These are phyloP conservation scores for Pythium sukuiense DNA, from an alignment of 352 stramenopile genomes.

Conservation along the genomic window DNA sequence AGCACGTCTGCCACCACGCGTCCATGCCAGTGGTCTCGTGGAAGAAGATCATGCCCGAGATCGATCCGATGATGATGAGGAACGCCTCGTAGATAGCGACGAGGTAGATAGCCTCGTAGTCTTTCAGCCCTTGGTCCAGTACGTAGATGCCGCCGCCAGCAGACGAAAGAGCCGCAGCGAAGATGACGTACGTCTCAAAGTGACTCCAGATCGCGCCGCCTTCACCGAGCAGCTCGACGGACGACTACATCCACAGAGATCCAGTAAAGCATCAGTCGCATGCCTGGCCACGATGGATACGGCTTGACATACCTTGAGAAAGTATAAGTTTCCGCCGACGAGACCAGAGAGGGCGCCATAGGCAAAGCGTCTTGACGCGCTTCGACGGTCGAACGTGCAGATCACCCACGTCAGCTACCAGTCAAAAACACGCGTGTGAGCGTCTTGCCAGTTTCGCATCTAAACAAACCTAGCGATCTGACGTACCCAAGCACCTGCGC, in stretches of 20 bases:
- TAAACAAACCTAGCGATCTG: neutral
- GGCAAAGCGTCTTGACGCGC: conserved; percentile 73
- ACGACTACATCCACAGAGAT: conserved; percentile 40
- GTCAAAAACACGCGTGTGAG: neutral
- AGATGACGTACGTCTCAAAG: conserved; percentile 76
- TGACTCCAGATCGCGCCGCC: conserved; percentile 65
- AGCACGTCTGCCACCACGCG: conserved; percentile 72
- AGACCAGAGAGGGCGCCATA: conserved; percentile 79
- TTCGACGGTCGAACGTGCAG: conserved; percentile 60
- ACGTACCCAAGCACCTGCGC: conserved; percentile 46
- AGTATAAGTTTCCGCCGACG: conserved; percentile 85
- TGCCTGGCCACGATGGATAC: conserved; percentile 4
- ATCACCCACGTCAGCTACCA: conserved; percentile 74
- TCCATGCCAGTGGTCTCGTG: conserved; percentile 83
- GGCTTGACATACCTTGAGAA: conserved; percentile 62
- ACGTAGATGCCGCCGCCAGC: conserved; percentile 82
- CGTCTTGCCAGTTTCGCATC: neutral
- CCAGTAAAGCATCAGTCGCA: neutral
- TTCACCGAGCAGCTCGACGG: conserved; percentile 77
- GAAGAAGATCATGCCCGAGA: conserved; percentile 88
- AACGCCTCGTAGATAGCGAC: conserved; percentile 86
- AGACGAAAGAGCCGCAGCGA: conserved; percentile 56
- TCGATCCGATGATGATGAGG: conserved; percentile 81
- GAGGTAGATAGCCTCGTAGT: conserved; percentile 88
- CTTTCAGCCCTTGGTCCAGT: conserved; percentile 65